A percentile compares a stretch with the other conserved stretches of the same genome.
phyloP scores from a whole-genome alignment of 331 rosid species.

The Telfairia occidentalis region DNA sequence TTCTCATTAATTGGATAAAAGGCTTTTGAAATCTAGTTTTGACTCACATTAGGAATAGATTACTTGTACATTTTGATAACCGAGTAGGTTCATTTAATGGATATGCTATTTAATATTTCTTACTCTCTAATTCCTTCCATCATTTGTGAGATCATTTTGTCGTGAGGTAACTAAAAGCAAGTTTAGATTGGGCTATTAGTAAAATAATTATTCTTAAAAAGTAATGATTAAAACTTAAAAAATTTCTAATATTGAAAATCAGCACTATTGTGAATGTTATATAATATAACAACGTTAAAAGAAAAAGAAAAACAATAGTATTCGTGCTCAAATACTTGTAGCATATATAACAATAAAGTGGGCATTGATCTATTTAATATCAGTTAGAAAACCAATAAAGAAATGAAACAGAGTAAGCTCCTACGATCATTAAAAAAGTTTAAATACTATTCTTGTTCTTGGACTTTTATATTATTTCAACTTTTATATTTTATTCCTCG shows the following conservation, averaged over 20 bases:
- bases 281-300: neutral
- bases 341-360: neutral
- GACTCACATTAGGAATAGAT: neutral
- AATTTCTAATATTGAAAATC: neutral
- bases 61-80: neutral
- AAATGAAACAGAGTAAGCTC: neutral
- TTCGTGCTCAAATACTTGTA: neutral
- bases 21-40: neutral
- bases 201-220: too few relatives aligned
- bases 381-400: neutral
- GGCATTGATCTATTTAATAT: neutral
- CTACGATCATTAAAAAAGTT: neutral
- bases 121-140: too few relatives aligned
- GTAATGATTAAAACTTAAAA: too few relatives aligned
- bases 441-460: neutral
- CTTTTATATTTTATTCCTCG: neutral
- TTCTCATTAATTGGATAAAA: neutral
- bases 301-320: too few relatives aligned
- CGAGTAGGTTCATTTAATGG: neutral
- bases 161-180: too few relatives aligned
- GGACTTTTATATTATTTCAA: neutral
- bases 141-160: too few relatives aligned
- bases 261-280: neutral
- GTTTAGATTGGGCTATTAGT: too few relatives aligned
- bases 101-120: too few relatives aligned